Evolutionary conservation across 768 basidiomycete genomes (phyloP), one percentile per base, ranked within the genome.

Genomic region (Basidioascus undulatus): DNA sequence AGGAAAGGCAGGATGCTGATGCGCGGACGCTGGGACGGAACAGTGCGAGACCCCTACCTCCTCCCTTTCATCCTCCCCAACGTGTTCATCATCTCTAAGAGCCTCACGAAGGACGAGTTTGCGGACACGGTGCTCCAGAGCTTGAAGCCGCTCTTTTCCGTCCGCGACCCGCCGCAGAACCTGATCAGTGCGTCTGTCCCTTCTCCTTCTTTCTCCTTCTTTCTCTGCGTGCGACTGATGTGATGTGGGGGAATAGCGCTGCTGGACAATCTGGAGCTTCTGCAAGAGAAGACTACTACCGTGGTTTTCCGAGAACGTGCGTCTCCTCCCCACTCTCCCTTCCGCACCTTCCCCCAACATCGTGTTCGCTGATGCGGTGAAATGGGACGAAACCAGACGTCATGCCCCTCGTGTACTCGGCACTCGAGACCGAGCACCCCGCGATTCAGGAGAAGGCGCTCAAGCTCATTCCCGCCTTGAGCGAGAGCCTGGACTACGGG

Each of bases 141-240:
- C 50, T 65, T 96, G 27, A 84, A 78, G 52, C 89, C 87, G 0
- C 59, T 98, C 15, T 98, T 98, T 47, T 65, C 63, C 0, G 62
- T 94, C 53, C 84, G 79, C 55, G 92, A 98, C 51, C 89, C 92
- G 15, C 87, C 89, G 0, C 87, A 94, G 58, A 92, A 87, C 48
- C 89, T 94, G 81, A 58, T 96, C 38, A 86, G n/a, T n/a, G n/a
- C n/a, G n/a, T n/a, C n/a, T n/a, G n/a, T n/a, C n/a, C n/a, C n/a
- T n/a, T 56, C 55, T 18, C 34, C 54, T 49, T 12, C 2, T 13
- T 20, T 16, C 1, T 12, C 8, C 7, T 33, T 12, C 30, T 10
- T 5, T 11, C 10, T 15, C 37, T 18, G 10, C 13, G 23, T 38
- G 28, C 10, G 11, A 11, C 11, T 11, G 34, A 19, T 11, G 18